Evolutionary conservation across 2,329 filamentous ascomycete species (phyloP), one percentile per base, ranked within the genome.

Genomic region (Colletotrichum caudatum): DNA sequence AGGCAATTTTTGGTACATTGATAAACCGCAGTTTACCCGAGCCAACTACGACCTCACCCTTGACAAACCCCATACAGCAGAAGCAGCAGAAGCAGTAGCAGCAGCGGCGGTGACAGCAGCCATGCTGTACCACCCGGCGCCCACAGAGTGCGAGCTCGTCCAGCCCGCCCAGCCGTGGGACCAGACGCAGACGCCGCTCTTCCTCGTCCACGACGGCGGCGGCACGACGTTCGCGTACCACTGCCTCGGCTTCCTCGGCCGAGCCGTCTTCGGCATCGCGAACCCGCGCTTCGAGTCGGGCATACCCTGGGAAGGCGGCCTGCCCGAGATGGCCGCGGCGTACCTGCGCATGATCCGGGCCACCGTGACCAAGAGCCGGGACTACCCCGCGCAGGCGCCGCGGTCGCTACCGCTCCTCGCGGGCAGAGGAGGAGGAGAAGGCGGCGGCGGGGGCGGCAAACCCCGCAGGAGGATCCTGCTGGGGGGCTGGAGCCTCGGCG

Each of bases 191-290:
- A 81, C 81, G n/a, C 88, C 88, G 2, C 80, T 89, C 58, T 80
- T 91, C 69, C 82, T 91, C 54, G 80, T 90, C 50, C 89, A 91
- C 78, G 89, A 91, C 73, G 89, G 89, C 74, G 88, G 89, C 74
- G 89, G 89, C 76, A 90, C 88, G 2, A 85, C 84, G 2, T 89
- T 88, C 76, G 84, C 83, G 74, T 90, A 90, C 77, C 84, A 88
- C 78, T 86, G 85, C 73, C 81, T 91, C 5, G 82, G 84, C 23
- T 76, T 81, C 1, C 80, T 90, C 29, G 78, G 79, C 44, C 86
- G 89, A 6, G 78, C 81, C 23, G 78, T 89, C 48, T 89, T 86
- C 73, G 88, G 84, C 63, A 87, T 91, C 66, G 79, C 83, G 71
- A 90, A 90, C 76, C 86, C 88, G 5, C 80, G 81, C 69, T 89